phyloP scores from a whole-genome alignment of 2,329 filamentous ascomycete genomes.

The Colletotrichum theobromicola region DNA sequence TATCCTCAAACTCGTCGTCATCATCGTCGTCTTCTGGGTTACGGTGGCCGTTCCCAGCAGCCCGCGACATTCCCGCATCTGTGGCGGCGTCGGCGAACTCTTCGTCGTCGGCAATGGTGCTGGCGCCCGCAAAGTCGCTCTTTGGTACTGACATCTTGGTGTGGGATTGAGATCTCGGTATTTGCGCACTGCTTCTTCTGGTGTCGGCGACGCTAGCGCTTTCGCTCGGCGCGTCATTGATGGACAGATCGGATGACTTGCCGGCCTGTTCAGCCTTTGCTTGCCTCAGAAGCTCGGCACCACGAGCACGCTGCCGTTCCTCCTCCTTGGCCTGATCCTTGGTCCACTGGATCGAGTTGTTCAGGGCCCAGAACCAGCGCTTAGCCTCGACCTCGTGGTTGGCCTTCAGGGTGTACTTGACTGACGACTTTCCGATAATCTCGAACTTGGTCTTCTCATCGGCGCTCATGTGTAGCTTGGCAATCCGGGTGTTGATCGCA shows the following conservation, averaged over 20 bases:
- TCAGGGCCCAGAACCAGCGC: conserved; percentile 98
- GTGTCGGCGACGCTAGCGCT: conserved; percentile 55
- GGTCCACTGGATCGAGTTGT: conserved; percentile 98
- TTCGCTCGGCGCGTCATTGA: conserved; percentile 55
- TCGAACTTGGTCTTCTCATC: conserved; percentile 98
- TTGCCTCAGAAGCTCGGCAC: conserved; percentile 76
- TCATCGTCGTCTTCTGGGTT: conserved; percentile 79
- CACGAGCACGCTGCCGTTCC: conserved; percentile 75
- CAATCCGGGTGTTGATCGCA: conserved; percentile 98
- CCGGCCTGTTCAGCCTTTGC: conserved; percentile 76
- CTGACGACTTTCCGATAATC: conserved; percentile 96
- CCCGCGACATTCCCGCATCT: conserved; percentile 45
- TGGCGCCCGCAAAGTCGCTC: conserved; percentile 42
- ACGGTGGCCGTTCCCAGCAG: conserved; percentile 34
- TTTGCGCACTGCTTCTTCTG: conserved; percentile 47
- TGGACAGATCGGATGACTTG: conserved; percentile 51
- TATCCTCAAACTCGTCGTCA: conserved; percentile 77
- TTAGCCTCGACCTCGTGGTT: conserved; percentile 99
- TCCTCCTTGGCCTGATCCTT: conserved; percentile 97
- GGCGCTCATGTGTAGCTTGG: conserved; percentile 91
- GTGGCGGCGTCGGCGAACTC: conserved; percentile 56
- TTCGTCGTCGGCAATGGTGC: conserved; percentile 54
- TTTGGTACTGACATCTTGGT: conserved; percentile 33
- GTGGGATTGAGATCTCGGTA: conserved; percentile 45
- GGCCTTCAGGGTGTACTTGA: conserved; percentile 97